These are phyloP conservation scores for Metschnikowia sp. DNA, from an alignment of 805 yeast species.

Conservation along the genomic window DNA sequence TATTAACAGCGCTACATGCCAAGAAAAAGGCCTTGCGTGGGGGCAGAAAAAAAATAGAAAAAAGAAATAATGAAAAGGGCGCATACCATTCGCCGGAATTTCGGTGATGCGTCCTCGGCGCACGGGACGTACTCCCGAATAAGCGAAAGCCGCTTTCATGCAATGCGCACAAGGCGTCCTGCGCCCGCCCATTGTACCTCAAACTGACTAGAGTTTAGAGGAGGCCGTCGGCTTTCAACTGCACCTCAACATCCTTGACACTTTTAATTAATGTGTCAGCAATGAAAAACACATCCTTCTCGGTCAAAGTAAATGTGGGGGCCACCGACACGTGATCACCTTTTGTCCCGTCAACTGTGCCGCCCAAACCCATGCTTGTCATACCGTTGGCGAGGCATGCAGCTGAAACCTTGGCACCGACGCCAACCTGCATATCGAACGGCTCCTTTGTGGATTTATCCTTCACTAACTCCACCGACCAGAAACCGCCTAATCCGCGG, in stretches of 20 bases:
- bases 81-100: no score
- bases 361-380: conserved; percentile 45
- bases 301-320: conserved; percentile 44
- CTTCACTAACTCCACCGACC: conserved; percentile 56
- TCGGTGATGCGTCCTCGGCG: no score
- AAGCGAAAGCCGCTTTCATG: background rate
- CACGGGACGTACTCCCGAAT: no score
- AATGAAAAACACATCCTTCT: conserved; percentile 41
- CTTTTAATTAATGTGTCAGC: conserved; percentile 37
- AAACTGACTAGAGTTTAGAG: background rate
- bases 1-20: no score
- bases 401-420: conserved; percentile 35
- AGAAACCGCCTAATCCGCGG: conserved; percentile 61
- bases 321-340: conserved; percentile 50
- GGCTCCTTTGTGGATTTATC: conserved; percentile 50
- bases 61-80: no score
- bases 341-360: conserved; percentile 35
- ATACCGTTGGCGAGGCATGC: conserved; percentile 44
- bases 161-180: background rate
- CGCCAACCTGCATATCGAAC: conserved; percentile 34
- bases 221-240: conserved; percentile 6
- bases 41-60: no score
- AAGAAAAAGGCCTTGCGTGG: no score
- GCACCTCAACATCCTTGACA: conserved; percentile 35
- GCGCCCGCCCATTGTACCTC: background rate